Evolutionary conservation across 768 basidiomycete species (phyloP).

Genomic region (Leccinum truebloodii): DNA sequence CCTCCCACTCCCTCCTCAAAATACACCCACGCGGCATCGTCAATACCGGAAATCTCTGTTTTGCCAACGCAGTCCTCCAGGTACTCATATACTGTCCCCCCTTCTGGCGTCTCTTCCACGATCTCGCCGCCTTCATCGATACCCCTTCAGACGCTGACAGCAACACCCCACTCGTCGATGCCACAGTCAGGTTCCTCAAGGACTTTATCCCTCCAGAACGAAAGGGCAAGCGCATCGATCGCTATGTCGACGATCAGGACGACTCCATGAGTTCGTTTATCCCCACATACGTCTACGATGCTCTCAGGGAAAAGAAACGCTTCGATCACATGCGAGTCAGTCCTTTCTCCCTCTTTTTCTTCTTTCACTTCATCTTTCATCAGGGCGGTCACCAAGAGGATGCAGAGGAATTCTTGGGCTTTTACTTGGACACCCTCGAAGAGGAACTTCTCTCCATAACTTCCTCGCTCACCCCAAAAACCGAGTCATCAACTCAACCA

Average conservation of each 20-base stretch:
- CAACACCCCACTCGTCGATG: slow-evolving; percentile 61
- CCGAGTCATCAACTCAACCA: slow-evolving; percentile 14
- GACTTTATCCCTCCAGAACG: slow-evolving; percentile 58
- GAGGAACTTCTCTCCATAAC: slow-evolving; percentile 83
- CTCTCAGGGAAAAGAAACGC: slow-evolving; percentile 89
- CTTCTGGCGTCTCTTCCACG: slow-evolving; percentile 76
- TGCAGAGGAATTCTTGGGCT: slow-evolving; percentile 98
- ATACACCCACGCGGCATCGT: slow-evolving; percentile 80
- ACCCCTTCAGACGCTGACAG: slow-evolving; percentile 28
- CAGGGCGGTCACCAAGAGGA: slow-evolving; percentile 97
- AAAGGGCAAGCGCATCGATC: slow-evolving; percentile 45
- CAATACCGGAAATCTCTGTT: slow-evolving; percentile 97
- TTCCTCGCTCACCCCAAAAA: slow-evolving; percentile 47
- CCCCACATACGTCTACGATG: slow-evolving; percentile 86
- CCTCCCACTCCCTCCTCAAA: slow-evolving; percentile 23
- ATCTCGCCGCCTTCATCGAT: slow-evolving; percentile 58
- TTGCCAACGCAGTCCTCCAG: slow-evolving; percentile 93
- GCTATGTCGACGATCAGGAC: slow-evolving; percentile 45
- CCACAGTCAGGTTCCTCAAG: slow-evolving; percentile 70
- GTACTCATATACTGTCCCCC: slow-evolving; percentile 87
- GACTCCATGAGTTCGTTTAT: slow-evolving; percentile 69
- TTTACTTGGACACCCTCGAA: slow-evolving; percentile 91
- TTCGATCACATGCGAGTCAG: slow-evolving; percentile 91
- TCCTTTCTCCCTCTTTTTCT: slow-evolving; percentile 20
- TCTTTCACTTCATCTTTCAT: slow-evolving; percentile 4